Evolutionary conservation across 768 basidiomycete species (phyloP), one percentile per base, ranked within the genome.

Genomic region (Boletus sp.): DNA sequence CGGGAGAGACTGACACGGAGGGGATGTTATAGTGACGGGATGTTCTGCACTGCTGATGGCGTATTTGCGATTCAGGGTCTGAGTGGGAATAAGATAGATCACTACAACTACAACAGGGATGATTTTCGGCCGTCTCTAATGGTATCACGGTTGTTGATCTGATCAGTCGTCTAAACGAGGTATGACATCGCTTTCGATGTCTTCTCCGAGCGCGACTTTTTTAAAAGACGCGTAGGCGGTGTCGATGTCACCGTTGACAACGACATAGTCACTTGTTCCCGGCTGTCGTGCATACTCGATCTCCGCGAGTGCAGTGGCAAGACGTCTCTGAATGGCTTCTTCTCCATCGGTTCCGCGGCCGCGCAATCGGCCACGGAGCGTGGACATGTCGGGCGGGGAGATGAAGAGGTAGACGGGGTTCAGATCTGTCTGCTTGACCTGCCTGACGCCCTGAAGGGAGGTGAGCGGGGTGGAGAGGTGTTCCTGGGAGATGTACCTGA

Each of bases 351-450:
- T 97, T 1, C 91, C 95, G 4, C 95, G 86, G 0, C 83, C 78
- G 25, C 79, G 78, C 6, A 98, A 79, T 41, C 96, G 87, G 5
- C 72, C 57, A 25, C 84, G 82, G 35, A 98, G 84, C 10, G 74
- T 75, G n/a, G 78, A 34, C 70, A 96, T 74, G 14, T 86, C 83
- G 0, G 96, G 96, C 0, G 96, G 96, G 1, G 92, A 85, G 69
- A 98, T 83, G 74, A 98, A 98, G 58, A 95, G 80, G 71, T 87
- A 97, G 58, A 97, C 79, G 15, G 95, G 90, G 66, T 90, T 81
- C 34, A 98, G 75, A 50, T 80, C 71, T 29, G 92, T 92, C 49
- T 82, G 75, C 68, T 95, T 97, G 65, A 98, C 87, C 72, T 95
- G 90, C 54, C 84, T 87, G 56, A 98, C 91, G 47, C 96, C 96